Evolutionary conservation across 2,329 filamentous ascomycete genomes (phyloP), one percentile per base, ranked within the genome.

Genomic region (Aspergillus fumigatus): DNA sequence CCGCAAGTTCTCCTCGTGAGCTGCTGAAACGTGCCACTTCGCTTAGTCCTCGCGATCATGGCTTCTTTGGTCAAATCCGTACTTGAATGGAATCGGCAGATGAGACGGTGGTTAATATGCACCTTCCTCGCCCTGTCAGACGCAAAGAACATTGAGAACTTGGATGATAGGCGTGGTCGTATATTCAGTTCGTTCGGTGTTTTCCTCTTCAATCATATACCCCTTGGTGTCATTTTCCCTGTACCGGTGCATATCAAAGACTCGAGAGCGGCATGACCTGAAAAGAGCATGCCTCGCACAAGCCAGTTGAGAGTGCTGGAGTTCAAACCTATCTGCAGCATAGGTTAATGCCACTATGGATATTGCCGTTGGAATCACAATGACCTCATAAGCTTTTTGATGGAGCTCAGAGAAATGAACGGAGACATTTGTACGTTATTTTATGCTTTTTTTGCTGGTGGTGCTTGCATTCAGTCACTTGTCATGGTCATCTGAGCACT

Each of bases 1-100:
- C 68, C 88, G 92, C 79, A 88, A 88, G 77, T 96, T 96, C 83
- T 84, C 83, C 50, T 79, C 81, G 70, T 85, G 76, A 70, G 62
- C 51, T 55, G 43, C 43, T 47, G 11, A 23, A 47, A 7, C 8
- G 43, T 6, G 21, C 26, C 21, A 14, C 26, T 23, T 45, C 21
- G 41, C 11, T 19, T 45, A 23, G 19, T 45, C 41, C 41, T 26
- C 43, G 10, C 21, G 10, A 23, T 11, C 21, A 14, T 23, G 11
- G 21, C 10, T 47, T 47, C 23, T 14, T 14, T 23, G 11, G 21
- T 23, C 21, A 26, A 23, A 25, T 23, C 19, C 21, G 10, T 47
- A 17, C 32, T 14, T 47, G 10, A 25, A 17, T 19, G n/a, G 41
- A 21, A 8, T 11, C 21, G n/a, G 10, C n/a, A 5, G 19, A 14